A percentile compares a stretch with the other conserved stretches of the same genome.
Conservation (phyloP, 2,329 filamentous ascomycete genomes). For the Metarhizium guizhouense region DNA sequence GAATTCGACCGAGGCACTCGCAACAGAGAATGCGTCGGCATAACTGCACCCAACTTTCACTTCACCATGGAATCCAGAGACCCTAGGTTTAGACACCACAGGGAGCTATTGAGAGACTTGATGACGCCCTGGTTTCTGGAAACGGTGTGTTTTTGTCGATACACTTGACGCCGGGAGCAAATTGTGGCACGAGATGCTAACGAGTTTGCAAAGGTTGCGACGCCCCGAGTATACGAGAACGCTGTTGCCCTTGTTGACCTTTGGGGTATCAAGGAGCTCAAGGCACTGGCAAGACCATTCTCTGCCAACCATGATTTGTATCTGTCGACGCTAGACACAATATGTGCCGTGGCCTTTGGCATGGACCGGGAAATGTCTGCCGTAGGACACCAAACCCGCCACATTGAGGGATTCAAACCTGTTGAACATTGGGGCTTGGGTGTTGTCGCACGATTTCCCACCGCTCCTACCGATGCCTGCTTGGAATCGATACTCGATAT, state of each 20-base stretch:
- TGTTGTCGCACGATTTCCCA: constrained; percentile 10
- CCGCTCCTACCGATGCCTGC: constrained; percentile 10
- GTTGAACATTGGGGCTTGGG: background rate
- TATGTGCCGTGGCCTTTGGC: constrained; percentile 25
- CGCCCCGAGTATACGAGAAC: constrained; percentile 24
- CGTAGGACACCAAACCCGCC: constrained; percentile 8
- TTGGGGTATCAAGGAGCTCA: constrained; percentile 22
- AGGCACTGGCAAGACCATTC: constrained; percentile 22
- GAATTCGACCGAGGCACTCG: constrained; percentile 23
- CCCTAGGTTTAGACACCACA: constrained; percentile 22
- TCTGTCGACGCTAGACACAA: constrained; percentile 24
- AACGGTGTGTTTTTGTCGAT: constrained; percentile 9
- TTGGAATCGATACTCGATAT: constrained; percentile 14
- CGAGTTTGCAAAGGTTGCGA: constrained; percentile 19
- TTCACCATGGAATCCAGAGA: constrained; percentile 23
- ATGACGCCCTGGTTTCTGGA: constrained; percentile 28
- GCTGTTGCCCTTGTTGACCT: constrained; percentile 21
- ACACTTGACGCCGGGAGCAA: too few relatives aligned
- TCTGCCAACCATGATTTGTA: constrained; percentile 21
- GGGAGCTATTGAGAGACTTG: constrained; percentile 24
- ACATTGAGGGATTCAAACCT: constrained; percentile 4
- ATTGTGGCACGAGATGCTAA: background rate
- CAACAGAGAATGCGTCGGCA: constrained; percentile 15
- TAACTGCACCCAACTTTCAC: constrained; percentile 20
- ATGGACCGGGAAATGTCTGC: constrained; percentile 13